phyloP scores from a whole-genome alignment of 805 yeast genomes.

The Danielia oregonensis region DNA sequence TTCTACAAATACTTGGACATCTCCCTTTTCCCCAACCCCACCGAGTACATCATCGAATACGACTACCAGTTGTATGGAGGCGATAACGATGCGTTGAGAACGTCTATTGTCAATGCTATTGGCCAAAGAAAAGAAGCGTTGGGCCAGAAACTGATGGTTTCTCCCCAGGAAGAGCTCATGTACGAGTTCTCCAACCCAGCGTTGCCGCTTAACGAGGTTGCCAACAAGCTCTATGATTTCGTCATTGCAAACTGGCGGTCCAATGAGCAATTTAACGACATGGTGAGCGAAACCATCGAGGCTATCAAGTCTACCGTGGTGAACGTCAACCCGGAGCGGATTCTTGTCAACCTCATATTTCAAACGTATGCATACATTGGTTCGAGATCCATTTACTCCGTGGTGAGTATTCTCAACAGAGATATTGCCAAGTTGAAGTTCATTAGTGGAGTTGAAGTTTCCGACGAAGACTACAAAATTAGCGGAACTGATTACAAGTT shows the following conservation, averaged over 20 bases:
- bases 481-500: conserved; percentile 29
- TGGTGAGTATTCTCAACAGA: conserved; percentile 37
- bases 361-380: conserved; percentile 81
- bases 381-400: conserved; percentile 70
- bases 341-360: conserved; percentile 58
- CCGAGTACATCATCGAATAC: conserved; percentile 28
- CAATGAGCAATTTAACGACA: conserved; percentile 31
- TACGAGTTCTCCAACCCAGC: conserved; percentile 33
- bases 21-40: conserved; percentile 28
- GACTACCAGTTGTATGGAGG: conserved; percentile 35
- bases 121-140: conserved; percentile 21
- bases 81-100: conserved; percentile 22
- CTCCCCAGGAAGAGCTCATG: conserved; percentile 38
- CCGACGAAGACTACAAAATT: conserved; percentile 26
- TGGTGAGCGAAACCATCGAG: conserved; percentile 28
- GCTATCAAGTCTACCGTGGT: conserved; percentile 20
- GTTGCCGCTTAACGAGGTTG: conserved; percentile 34
- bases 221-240: conserved; percentile 39
- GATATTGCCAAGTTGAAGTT: conserved; percentile 38
- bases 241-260: conserved; percentile 38
- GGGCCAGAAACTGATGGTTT: conserved; percentile 16
- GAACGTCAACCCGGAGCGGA: conserved; percentile 18
- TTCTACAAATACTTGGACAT: conserved; percentile 38
- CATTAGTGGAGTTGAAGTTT: conserved; percentile 30
- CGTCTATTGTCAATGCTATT: conserved; percentile 22